phyloP scores from a whole-genome alignment of 768 basidiomycete genomes.

The Boletellus emodensis region DNA sequence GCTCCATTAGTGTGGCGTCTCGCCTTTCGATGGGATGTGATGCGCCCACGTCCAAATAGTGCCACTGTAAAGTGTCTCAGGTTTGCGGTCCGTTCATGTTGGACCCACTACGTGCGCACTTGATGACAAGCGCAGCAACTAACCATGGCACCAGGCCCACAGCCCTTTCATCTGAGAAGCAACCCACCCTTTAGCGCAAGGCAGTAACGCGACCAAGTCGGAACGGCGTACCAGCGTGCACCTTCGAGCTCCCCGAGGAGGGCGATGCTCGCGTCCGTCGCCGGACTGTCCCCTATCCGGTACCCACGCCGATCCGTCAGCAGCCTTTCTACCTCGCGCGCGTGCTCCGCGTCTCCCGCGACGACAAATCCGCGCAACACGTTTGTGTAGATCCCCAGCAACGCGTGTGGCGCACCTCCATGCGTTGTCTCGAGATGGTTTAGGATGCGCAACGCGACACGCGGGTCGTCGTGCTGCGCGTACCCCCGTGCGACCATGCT shows the following conservation, averaged over 20 bases:
- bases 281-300: slow-evolving; percentile 16
- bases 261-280: slow-evolving; percentile 22
- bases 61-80: neutral
- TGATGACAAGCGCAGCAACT: neutral
- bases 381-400: slow-evolving; percentile 36
- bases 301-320: slow-evolving; percentile 22
- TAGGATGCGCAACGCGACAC: slow-evolving; percentile 40
- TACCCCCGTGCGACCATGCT: slow-evolving; percentile 48
- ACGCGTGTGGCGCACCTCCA: slow-evolving; percentile 1
- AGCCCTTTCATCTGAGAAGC: neutral
- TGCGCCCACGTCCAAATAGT: neutral
- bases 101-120: neutral
- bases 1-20: neutral
- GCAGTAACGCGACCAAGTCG: neutral
- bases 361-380: slow-evolving; percentile 37
- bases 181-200: neutral
- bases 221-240: neutral
- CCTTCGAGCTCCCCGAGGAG: slow-evolving; percentile 21
- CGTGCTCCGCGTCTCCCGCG: slow-evolving; percentile 25
- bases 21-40: neutral
- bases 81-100: neutral
- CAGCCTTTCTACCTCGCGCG: slow-evolving; percentile 30
- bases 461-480: slow-evolving; percentile 36
- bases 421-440: slow-evolving; percentile 33
- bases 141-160: neutral